Percentiles rank a stretch among this genome's conserved stretches.
Conservation (phyloP, 495 filamentous ascomycete genomes). For the Aspergillus sparsus region DNA sequence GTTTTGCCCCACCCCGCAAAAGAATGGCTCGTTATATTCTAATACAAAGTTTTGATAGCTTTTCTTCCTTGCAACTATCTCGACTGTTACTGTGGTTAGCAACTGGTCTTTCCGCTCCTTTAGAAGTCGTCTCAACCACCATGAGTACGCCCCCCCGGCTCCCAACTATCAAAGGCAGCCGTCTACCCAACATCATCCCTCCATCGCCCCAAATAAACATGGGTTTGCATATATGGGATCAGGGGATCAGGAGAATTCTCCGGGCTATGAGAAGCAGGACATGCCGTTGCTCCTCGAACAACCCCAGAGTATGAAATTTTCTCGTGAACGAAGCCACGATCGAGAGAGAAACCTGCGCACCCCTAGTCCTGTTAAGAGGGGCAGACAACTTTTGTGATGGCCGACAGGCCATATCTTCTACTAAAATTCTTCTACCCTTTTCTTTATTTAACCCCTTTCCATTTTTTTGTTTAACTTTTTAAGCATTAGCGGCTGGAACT, state of each 20-base stretch:
- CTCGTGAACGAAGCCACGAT: constrained; percentile 40
- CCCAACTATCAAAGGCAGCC: constrained; percentile 27
- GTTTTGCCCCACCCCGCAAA: constrained; percentile 20
- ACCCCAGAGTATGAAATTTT: constrained; percentile 32
- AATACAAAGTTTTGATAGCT: constrained; percentile 32
- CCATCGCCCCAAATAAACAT: constrained; percentile 27
- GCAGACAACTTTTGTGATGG: constrained; percentile 28
- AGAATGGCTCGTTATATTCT: neutral
- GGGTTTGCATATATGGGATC: constrained; percentile 33
- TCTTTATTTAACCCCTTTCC: neutral
- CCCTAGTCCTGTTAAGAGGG: constrained; percentile 43
- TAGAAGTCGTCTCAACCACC: constrained; percentile 40
- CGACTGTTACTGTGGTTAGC: constrained; percentile 45
- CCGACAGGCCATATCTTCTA: neutral
- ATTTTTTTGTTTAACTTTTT: constrained; percentile 1
- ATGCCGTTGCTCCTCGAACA: constrained; percentile 42
- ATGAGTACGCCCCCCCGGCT: constrained; percentile 32
- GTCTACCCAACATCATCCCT: constrained; percentile 29
- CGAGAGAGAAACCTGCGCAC: constrained; percentile 39
- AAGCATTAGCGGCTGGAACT: constrained; percentile 19
- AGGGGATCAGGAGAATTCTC: constrained; percentile 23
- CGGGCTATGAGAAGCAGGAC: constrained; percentile 29
- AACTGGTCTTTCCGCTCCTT: constrained; percentile 53
- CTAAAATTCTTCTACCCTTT: neutral
- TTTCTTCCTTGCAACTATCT: constrained; percentile 46